These are phyloP conservation scores for Syncephalastrum sp. DNA, from an alignment of 371 early-diverging fungal genomes.

Conservation along the genomic window DNA sequence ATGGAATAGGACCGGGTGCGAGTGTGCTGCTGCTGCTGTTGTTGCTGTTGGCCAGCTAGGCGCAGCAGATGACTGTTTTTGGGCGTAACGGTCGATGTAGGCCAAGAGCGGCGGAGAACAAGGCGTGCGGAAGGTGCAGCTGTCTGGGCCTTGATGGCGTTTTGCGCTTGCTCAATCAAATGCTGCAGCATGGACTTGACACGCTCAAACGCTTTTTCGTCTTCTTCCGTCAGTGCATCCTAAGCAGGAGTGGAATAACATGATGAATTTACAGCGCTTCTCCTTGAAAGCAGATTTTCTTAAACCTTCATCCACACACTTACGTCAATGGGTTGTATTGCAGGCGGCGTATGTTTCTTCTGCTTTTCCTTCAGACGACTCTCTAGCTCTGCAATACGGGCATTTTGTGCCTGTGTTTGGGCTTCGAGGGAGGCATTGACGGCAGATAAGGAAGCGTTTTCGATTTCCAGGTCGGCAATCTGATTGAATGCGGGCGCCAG, in stretches of 20 bases:
- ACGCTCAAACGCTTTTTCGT: conserved; percentile 38
- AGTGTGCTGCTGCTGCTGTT: neutral
- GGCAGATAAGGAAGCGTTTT: conserved; percentile 38
- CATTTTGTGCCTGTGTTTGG: conserved; percentile 36
- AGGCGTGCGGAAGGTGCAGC: conserved; percentile 2
- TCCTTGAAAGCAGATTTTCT: no score
- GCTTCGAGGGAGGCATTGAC: conserved; percentile 45
- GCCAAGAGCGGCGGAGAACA: conserved; percentile 14
- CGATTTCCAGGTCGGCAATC: conserved; percentile 55
- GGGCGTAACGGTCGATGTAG: conserved; percentile 3
- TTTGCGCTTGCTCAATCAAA: conserved; percentile 44
- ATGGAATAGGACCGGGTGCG: conserved; percentile 11
- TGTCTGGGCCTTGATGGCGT: conserved; percentile 24
- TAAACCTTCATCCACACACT: neutral
- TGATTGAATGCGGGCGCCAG: conserved; percentile 1
- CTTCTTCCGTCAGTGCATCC: conserved; percentile 15
- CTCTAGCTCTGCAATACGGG: conserved; percentile 38
- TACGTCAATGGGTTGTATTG: no score
- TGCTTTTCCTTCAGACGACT: conserved; percentile 20
- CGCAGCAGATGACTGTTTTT: conserved; percentile 10
- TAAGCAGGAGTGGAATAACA: no score
- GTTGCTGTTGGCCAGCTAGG: conserved; percentile 7
- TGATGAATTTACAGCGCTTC: no score
- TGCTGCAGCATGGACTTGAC: conserved; percentile 26
- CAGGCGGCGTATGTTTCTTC: neutral